phyloP scores from a whole-genome alignment of 106 monocot genomes.

The Dioscorea alata region DNA sequence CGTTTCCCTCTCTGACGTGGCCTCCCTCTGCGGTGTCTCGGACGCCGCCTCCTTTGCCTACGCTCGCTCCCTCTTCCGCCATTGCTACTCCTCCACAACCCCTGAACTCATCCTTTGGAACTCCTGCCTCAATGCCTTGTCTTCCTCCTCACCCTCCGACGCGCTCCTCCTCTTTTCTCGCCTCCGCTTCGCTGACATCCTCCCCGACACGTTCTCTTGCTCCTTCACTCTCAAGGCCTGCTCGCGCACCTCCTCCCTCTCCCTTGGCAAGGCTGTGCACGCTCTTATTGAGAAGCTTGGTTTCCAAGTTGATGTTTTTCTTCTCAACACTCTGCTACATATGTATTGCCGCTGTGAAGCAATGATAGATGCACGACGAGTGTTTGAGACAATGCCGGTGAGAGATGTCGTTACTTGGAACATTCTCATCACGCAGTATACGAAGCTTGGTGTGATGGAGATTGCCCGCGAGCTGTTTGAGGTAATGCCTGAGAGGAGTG shows the following conservation, averaged over 20 bases:
- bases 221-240: constrained; percentile 60
- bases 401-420: constrained; percentile 60
- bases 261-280: constrained; percentile 29
- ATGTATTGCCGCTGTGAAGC: constrained; percentile 33
- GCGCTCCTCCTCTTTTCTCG: constrained; percentile 47
- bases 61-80: constrained; percentile 27
- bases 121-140: constrained; percentile 42
- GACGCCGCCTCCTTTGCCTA: constrained; percentile 31
- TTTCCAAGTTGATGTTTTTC: constrained; percentile 31
- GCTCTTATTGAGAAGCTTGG: constrained; percentile 41
- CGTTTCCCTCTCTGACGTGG: constrained; percentile 25
- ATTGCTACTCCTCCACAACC: neutral
- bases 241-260: constrained; percentile 7
- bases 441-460: constrained; percentile 36
- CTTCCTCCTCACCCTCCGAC: constrained; percentile 20
- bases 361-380: constrained; percentile 9
- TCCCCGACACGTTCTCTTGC: constrained; percentile 42
- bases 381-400: constrained; percentile 52
- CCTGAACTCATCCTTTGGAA: constrained; percentile 51
- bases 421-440: constrained; percentile 40
- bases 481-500: constrained; percentile 42
- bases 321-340: constrained; percentile 41
- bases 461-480: constrained; percentile 36
- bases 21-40: constrained; percentile 35
- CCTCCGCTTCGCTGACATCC: constrained; percentile 22